A percentile compares a stretch with the other conserved stretches of the same genome.
phyloP scores from a whole-genome alignment of 2,329 filamentous ascomycete genomes.

The Neofusicoccum cordaticola region DNA sequence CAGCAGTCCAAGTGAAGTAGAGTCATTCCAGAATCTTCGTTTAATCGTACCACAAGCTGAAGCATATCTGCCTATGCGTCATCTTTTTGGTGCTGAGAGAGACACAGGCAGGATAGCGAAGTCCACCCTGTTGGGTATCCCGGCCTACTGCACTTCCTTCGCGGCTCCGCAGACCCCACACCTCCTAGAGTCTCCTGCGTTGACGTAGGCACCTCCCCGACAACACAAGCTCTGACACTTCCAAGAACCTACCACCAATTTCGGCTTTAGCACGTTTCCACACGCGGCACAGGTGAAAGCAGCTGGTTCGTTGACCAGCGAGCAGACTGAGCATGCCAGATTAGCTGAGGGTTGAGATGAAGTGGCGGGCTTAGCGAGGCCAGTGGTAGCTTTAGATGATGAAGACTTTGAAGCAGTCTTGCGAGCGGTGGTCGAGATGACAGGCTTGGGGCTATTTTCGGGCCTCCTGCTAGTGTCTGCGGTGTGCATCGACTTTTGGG shows the following conservation, averaged over 20 bases:
- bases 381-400: neutral
- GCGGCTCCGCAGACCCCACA: slow-evolving; percentile 66
- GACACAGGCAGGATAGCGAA: too few relatives aligned
- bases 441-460: neutral
- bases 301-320: slow-evolving; percentile 57
- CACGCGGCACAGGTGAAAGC: slow-evolving; percentile 66
- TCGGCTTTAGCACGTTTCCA: slow-evolving; percentile 63
- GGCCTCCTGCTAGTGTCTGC: neutral
- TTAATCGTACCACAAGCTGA: too few relatives aligned
- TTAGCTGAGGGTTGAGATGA: neutral
- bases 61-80: too few relatives aligned
- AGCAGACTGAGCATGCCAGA: slow-evolving; percentile 62
- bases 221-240: slow-evolving; percentile 59
- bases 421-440: neutral
- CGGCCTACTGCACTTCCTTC: neutral
- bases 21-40: neutral
- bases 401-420: neutral
- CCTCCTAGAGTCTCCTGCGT: slow-evolving; percentile 65
- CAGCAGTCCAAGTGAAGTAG: too few relatives aligned
- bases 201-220: slow-evolving; percentile 58
- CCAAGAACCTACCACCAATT: slow-evolving; percentile 60
- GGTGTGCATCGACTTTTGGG: neutral
- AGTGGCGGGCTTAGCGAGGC: neutral
- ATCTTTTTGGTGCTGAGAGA: too few relatives aligned
- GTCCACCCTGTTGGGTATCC: too few relatives aligned